phyloP scores from a whole-genome alignment of 768 basidiomycete genomes.

The Basidioascus undulatus region DNA sequence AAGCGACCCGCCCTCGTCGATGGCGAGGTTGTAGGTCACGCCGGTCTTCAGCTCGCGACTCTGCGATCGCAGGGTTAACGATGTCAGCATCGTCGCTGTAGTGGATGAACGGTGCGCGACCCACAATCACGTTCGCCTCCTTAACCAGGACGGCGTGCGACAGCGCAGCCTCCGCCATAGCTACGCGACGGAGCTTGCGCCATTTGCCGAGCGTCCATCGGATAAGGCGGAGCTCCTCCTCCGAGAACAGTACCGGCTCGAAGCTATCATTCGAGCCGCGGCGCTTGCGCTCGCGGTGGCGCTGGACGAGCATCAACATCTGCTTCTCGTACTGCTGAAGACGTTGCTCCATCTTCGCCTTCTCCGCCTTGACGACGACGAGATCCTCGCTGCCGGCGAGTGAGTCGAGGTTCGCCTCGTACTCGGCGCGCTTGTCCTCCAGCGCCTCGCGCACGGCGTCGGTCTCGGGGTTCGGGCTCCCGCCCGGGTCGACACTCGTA shows the following conservation, averaged over 20 bases:
- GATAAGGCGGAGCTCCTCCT: slow-evolving; percentile 55
- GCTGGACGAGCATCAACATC: slow-evolving; percentile 13
- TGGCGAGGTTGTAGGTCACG: slow-evolving; percentile 75
- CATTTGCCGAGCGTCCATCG: slow-evolving; percentile 63
- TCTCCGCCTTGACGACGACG: no score
- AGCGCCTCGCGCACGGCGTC: slow-evolving; percentile 1
- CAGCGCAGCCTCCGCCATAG: slow-evolving; percentile 74
- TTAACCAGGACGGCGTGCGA: slow-evolving; percentile 65
- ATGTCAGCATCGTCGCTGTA: slow-evolving; percentile 2
- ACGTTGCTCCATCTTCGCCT: neutral
- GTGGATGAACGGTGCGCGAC: slow-evolving; percentile 6
- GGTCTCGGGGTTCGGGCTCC: slow-evolving; percentile 20
- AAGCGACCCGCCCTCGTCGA: slow-evolving; percentile 58
- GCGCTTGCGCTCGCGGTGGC: slow-evolving; percentile 6
- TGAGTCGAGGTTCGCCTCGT: slow-evolving; percentile 8
- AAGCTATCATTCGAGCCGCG: no score
- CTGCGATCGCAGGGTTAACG: slow-evolving; percentile 30
- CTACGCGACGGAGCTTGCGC: slow-evolving; percentile 61
- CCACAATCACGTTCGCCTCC: slow-evolving; percentile 67
- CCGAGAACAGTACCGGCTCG: slow-evolving; percentile 62
- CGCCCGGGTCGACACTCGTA: slow-evolving; percentile 50
- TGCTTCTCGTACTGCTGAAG: no score
- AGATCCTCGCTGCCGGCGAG: neutral
- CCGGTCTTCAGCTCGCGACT: slow-evolving; percentile 46
- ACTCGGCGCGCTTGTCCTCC: slow-evolving; percentile 3